A percentile compares a stretch with the other conserved stretches of the same genome.
Evolutionary conservation across 2,329 filamentous ascomycete genomes (phyloP).

Genomic region (Ophiognomonia clavigignenti-juglandacearum): DNA sequence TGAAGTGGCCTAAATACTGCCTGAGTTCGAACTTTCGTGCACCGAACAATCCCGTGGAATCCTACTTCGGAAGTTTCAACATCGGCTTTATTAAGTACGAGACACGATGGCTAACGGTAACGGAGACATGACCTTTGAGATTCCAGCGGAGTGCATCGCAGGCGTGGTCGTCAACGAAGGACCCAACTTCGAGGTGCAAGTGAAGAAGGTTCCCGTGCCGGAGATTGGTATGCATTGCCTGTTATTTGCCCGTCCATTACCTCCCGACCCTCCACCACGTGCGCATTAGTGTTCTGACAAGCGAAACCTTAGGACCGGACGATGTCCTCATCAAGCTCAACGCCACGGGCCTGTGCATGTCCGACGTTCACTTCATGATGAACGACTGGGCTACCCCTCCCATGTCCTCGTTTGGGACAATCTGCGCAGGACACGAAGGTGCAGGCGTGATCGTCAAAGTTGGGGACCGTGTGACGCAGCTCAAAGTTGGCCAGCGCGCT

Average conservation of each 20-base stretch:
- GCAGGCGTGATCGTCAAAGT: slow-evolving; percentile 29
- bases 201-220: slow-evolving; percentile 7
- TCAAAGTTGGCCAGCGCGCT: slow-evolving; percentile 31
- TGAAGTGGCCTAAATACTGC: too few relatives aligned
- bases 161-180: slow-evolving; percentile 8
- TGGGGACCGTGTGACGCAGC: slow-evolving; percentile 27
- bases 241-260: too few relatives aligned
- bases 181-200: slow-evolving; percentile 4
- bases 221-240: slow-evolving; percentile 7
- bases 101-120: neutral
- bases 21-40: too few relatives aligned
- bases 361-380: slow-evolving; percentile 19
- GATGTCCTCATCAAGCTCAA: slow-evolving; percentile 18
- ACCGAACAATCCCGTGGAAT: too few relatives aligned
- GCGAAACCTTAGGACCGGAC: slow-evolving; percentile 13
- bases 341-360: slow-evolving; percentile 18
- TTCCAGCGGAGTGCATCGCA: slow-evolving; percentile 2
- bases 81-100: too few relatives aligned
- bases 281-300: neutral
- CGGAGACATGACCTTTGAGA: neutral
- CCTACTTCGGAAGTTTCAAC: too few relatives aligned
- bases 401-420: slow-evolving; percentile 15
- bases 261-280: too few relatives aligned
- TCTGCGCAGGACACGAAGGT: slow-evolving; percentile 32
- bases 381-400: slow-evolving; percentile 13